phyloP scores from a whole-genome alignment of 73 alveolate genomes.

The Diophrys appendiculata region DNA sequence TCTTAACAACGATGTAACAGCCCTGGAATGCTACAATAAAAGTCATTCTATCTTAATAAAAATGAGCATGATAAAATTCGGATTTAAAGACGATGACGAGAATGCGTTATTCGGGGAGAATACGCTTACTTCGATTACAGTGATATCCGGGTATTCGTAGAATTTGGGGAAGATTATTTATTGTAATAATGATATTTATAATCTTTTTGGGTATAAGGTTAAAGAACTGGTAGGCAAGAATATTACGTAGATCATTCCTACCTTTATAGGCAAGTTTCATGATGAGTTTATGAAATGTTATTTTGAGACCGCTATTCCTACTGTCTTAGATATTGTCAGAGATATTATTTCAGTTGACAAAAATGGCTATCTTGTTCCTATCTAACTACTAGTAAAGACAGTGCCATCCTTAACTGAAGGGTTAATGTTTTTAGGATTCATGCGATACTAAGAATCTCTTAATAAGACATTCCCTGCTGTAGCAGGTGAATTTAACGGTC shows the following conservation, averaged over 20 bases:
- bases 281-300: not conserved
- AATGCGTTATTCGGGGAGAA: conserved; percentile 2
- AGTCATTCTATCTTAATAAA: not conserved
- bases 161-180: not conserved
- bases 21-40: not conserved
- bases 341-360: not conserved
- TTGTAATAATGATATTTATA: not conserved
- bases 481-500: not conserved
- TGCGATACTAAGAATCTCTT: not conserved
- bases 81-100: conserved; percentile 9
- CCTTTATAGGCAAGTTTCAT: not conserved
- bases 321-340: not conserved
- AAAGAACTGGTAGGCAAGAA: not conserved
- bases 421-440: not conserved
- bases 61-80: not conserved
- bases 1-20: not conserved
- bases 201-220: not conserved
- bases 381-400: not conserved
- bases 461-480: not conserved
- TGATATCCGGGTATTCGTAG: not conserved
- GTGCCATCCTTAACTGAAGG: not conserved
- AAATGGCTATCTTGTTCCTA: not conserved
- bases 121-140: not conserved
- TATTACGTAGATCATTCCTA: not conserved
- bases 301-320: not conserved